Evolutionary conservation across 2,329 filamentous ascomycete species (phyloP), one percentile per base, ranked within the genome.

Genomic region (Diaporthe amygdali): DNA sequence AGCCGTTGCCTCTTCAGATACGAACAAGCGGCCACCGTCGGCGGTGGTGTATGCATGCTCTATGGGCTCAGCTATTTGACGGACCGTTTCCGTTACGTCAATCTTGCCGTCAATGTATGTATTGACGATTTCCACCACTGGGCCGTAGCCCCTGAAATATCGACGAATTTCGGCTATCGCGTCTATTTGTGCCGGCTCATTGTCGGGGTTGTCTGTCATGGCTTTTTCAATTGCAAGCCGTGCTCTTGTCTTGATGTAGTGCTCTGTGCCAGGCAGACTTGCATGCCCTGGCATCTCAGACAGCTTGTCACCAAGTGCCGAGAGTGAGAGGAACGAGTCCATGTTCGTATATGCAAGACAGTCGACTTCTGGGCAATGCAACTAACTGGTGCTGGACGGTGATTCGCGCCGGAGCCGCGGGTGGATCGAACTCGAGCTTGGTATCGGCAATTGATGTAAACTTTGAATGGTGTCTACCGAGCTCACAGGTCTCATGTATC

Each of bases 1-100:
- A 8, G 69, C 69, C 15, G 20, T 2, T 15, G 8, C 12, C 34
- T 71, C 69, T 15, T 71, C 25, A 3, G 34, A 17, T 27, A 71
- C 46, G 20, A 68, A 52, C 17, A 55, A 37, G 12, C 69, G 69
- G 27, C 64, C 69, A n/a, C 64, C 54, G 37, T 71, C 5, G 22
- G 69, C 69, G 7, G 69, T 63, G 30, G 37, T 63, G 22, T 71
- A 71, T 3, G 64, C 46, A 2, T 52, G 41, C 51, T 71, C 69
- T 61, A 68, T 68, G 6, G 64, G 64, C 46, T 54, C 54, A 9
- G 69, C 69, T 17, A 63, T 32, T 14, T 47, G 52, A 12, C 44
- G 54, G 32, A 71, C 32, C 0, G 64, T 12, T 17, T 63, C 49
- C 17, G 15, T 20, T 14, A 56, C 2, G 20, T 25, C 22, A 14